A percentile compares a stretch with the other conserved stretches of the same genome.
Conservation (phyloP, 305 asterid species). For the Euphrasia arctica region DNA sequence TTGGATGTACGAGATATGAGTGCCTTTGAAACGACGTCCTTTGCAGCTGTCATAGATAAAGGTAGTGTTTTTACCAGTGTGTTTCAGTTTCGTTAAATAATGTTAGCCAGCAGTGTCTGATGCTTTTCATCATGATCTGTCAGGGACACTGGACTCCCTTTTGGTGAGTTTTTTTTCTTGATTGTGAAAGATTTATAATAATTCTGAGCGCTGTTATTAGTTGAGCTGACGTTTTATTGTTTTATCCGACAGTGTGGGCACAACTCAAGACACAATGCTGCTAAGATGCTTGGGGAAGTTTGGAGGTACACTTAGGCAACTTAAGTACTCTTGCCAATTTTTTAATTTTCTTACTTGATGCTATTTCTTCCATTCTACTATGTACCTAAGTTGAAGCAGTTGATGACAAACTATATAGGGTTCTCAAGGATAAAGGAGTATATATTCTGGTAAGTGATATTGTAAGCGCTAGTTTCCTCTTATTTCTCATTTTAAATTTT, state of each 20-base stretch:
- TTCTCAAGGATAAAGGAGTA: constrained; percentile 75
- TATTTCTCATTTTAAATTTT: not conserved
- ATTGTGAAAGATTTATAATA: constrained; percentile 10
- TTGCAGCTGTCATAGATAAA: constrained; percentile 69
- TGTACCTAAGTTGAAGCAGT: constrained; percentile 58
- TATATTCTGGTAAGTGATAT: constrained; percentile 58
- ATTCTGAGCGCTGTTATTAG: constrained; percentile 19
- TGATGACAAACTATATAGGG: constrained; percentile 67
- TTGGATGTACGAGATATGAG: constrained; percentile 78
- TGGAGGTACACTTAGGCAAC: constrained; percentile 49
- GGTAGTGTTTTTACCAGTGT: constrained; percentile 31
- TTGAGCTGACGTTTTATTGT: constrained; percentile 18
- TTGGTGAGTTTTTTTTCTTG: constrained; percentile 46
- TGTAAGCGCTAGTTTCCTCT: constrained; percentile 1
- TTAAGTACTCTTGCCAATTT: constrained; percentile 22
- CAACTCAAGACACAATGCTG: constrained; percentile 57
- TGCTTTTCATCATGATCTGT: constrained; percentile 30
- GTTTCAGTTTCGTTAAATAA: constrained; percentile 5
- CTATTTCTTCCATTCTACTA: constrained; percentile 36
- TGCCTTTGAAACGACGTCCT: constrained; percentile 44
- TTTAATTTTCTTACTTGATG: constrained; percentile 26
- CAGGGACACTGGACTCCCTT: constrained; percentile 82
- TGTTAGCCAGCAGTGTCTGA: constrained; percentile 33
- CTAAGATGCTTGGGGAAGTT: constrained; percentile 69
- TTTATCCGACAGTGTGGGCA: constrained; percentile 55